Evolutionary conservation across 768 basidiomycete genomes (phyloP).

Genomic region (Termitomyces sp.): DNA sequence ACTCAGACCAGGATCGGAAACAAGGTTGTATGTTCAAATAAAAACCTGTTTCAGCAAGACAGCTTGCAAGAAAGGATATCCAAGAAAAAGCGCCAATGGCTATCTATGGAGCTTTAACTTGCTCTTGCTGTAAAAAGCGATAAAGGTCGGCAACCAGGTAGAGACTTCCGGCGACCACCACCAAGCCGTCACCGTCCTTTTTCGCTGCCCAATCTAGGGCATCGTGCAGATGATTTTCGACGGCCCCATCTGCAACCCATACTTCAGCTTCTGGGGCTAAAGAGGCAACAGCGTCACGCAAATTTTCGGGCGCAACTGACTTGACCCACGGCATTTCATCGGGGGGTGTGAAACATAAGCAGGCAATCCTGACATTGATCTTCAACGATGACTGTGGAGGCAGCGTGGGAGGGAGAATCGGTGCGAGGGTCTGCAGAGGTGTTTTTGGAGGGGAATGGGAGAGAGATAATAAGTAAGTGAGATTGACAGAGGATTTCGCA

Average conservation of each 20-base stretch:
- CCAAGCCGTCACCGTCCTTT: slow-evolving; percentile 40
- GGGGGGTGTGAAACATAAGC: slow-evolving; percentile 64
- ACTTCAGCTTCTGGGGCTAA: slow-evolving; percentile 42
- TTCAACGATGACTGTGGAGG: slow-evolving; percentile 19
- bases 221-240: slow-evolving; percentile 16
- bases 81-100: not conserved
- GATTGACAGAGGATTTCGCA: slow-evolving; percentile 22
- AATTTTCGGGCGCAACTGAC: slow-evolving; percentile 45
- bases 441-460: slow-evolving; percentile 88
- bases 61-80: not conserved
- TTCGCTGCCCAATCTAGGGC: slow-evolving; percentile 47
- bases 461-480: slow-evolving; percentile 75
- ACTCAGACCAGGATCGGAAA: not conserved
- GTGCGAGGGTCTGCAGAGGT: slow-evolving; percentile 62
- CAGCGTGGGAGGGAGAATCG: slow-evolving; percentile 48
- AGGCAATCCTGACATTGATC: slow-evolving; percentile 42
- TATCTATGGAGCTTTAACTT: not conserved
- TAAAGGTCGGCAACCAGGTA: slow-evolving; percentile 96
- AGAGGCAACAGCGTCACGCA: slow-evolving; percentile 38
- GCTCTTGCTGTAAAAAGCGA: slow-evolving; percentile 32
- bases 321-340: slow-evolving; percentile 96
- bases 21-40: not conserved
- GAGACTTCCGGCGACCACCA: slow-evolving; percentile 84
- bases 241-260: slow-evolving; percentile 32
- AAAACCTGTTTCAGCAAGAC: not conserved